A percentile compares a stretch with the other conserved stretches of the same genome.
phyloP scores from a whole-genome alignment of 305 asterid genomes.

The Solanum hybrid region DNA sequence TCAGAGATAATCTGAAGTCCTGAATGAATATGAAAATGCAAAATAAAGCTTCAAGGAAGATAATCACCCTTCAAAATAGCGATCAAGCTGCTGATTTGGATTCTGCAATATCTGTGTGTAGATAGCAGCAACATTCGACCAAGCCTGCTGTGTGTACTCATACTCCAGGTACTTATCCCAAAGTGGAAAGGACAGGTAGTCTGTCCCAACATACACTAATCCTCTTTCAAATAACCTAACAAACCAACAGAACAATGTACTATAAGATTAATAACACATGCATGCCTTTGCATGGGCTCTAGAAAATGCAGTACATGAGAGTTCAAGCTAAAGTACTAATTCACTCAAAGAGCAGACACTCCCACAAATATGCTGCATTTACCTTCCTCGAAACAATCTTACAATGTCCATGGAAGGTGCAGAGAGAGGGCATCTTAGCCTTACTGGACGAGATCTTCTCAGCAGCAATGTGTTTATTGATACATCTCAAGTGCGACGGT shows the following conservation, averaged over 20 bases:
- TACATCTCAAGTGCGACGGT: slow-evolving; percentile 86
- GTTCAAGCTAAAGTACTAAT: slow-evolving; percentile 35
- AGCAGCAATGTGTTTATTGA: slow-evolving; percentile 64
- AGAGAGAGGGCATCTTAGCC: slow-evolving; percentile 73
- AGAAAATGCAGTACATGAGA: slow-evolving; percentile 27
- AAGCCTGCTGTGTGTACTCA: slow-evolving; percentile 76
- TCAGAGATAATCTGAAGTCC: not conserved
- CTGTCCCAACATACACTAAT: slow-evolving; percentile 87
- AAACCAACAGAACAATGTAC: slow-evolving; percentile 17
- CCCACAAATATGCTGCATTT: slow-evolving; percentile 51
- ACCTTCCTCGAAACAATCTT: slow-evolving; percentile 86
- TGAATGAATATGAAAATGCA: slow-evolving; percentile 14
- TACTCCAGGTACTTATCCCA: slow-evolving; percentile 97
- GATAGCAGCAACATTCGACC: slow-evolving; percentile 78
- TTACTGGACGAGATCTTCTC: slow-evolving; percentile 65
- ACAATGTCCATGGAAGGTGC: slow-evolving; percentile 71
- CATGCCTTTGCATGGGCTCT: slow-evolving; percentile 17
- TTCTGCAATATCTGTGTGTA: slow-evolving; percentile 77
- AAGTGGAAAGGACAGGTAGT: slow-evolving; percentile 79
- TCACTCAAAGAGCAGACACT: slow-evolving; percentile 63
- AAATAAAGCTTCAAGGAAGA: slow-evolving; percentile 5
- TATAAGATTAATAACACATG: slow-evolving; percentile 13
- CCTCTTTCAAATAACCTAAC: slow-evolving; percentile 97
- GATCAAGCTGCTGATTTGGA: slow-evolving; percentile 94
- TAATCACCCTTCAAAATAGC: slow-evolving; percentile 88